phyloP scores from a whole-genome alignment of 2,329 filamentous ascomycete genomes.

The Diplodia mutila region DNA sequence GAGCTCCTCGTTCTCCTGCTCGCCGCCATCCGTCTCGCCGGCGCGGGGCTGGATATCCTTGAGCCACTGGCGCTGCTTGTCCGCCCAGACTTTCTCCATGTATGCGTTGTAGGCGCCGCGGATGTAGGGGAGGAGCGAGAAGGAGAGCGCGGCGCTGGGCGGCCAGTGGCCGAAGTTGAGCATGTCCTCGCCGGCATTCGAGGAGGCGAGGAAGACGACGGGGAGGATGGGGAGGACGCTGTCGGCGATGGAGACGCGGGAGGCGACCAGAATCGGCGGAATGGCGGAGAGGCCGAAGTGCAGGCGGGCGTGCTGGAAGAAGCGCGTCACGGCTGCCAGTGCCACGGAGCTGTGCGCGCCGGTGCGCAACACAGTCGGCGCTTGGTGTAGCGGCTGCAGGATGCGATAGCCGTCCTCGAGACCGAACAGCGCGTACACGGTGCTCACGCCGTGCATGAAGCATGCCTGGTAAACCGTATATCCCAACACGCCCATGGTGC shows the following conservation, averaged over 20 bases:
- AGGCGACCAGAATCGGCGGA: conserved; percentile 68
- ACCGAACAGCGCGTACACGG: conserved; percentile 69
- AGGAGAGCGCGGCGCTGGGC: conserved; percentile 66
- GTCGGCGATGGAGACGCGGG: conserved; percentile 62
- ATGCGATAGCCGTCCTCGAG: conserved; percentile 62
- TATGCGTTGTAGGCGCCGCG: conserved; percentile 65
- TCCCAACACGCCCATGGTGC: conserved; percentile 60
- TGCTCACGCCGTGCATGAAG: conserved; percentile 63
- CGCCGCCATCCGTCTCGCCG: conserved; percentile 40
- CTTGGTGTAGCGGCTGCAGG: conserved; percentile 47
- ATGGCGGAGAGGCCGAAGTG: conserved; percentile 69
- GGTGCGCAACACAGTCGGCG: conserved; percentile 41
- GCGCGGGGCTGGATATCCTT: conserved; percentile 64
- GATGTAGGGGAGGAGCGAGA: conserved; percentile 68
- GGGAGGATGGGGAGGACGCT: conserved; percentile 66
- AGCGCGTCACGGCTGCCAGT: conserved; percentile 37
- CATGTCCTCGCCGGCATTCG: conserved; percentile 47
- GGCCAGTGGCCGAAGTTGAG: conserved; percentile 65
- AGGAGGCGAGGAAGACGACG: conserved; percentile 62
- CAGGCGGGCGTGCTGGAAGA: conserved; percentile 53
- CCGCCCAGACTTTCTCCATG: conserved; percentile 63
- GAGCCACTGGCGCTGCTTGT: conserved; percentile 63
- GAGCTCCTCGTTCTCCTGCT: conserved; percentile 35
- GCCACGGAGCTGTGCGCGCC: conserved; percentile 35
- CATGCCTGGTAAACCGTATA: conserved; percentile 50